phyloP scores from a whole-genome alignment of 1,284 basidiomycete genomes.

The Lignosus rhinocerotis region DNA sequence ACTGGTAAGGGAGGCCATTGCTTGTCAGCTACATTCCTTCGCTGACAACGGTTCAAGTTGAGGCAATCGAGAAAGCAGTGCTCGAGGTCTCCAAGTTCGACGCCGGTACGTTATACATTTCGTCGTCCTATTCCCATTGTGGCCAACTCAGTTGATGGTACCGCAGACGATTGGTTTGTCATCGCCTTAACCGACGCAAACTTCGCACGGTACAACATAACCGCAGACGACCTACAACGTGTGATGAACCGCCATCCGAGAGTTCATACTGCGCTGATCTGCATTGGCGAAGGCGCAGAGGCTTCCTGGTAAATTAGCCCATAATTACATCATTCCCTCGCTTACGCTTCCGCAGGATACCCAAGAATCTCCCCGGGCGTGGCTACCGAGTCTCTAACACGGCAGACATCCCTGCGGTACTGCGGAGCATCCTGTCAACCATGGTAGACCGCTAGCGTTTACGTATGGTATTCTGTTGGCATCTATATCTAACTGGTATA shows the following conservation, averaged over 20 bases:
- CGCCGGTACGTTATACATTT: slow-evolving; percentile 43
- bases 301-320: slow-evolving; percentile 49
- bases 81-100: slow-evolving; percentile 60
- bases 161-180: slow-evolving; percentile 65
- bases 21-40: neutral
- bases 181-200: slow-evolving; percentile 71
- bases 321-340: neutral
- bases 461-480: neutral
- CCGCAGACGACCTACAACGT: slow-evolving; percentile 54
- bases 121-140: neutral
- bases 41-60: slow-evolving; percentile 41
- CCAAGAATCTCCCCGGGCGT: slow-evolving; percentile 46
- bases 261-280: slow-evolving; percentile 65
- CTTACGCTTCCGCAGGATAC: slow-evolving; percentile 45
- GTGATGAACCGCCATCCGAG: slow-evolving; percentile 63
- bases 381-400: slow-evolving; percentile 41
- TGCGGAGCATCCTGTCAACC: slow-evolving; percentile 39
- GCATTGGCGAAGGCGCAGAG: slow-evolving; percentile 70
- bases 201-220: slow-evolving; percentile 62
- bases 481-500: neutral
- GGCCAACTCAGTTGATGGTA: neutral
- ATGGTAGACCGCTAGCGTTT: slow-evolving; percentile 36
- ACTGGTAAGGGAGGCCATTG: slow-evolving; percentile 48
- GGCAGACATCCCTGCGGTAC: slow-evolving; percentile 41
- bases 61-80: slow-evolving; percentile 63